Evolutionary conservation across 2,329 filamentous ascomycete species (phyloP).

Genomic region (Nothophaeocryptopus gaeumannii): DNA sequence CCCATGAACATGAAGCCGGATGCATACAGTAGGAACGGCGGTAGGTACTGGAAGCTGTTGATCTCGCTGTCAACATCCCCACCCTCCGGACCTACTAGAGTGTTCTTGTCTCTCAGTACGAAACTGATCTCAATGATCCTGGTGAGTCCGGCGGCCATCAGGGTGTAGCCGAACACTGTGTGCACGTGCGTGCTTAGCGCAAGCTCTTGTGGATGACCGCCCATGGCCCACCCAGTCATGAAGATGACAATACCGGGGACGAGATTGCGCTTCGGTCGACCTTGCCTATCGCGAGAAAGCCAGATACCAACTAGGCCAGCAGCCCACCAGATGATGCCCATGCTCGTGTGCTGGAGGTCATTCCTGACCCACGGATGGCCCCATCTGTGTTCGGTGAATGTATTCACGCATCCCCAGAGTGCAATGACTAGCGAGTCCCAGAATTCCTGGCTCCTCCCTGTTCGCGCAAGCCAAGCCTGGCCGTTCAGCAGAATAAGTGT

Average conservation of each 20-base stretch:
- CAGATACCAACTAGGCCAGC: constrained; percentile 88
- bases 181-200: constrained; percentile 86
- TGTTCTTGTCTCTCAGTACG: constrained; percentile 68
- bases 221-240: constrained; percentile 95
- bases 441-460: constrained; percentile 90
- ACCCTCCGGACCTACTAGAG: constrained; percentile 28
- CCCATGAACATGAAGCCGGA: constrained; percentile 97
- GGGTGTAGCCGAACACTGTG: constrained; percentile 84
- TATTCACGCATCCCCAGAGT: constrained; percentile 95
- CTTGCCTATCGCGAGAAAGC: constrained; percentile 80
- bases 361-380: constrained; percentile 84
- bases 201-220: constrained; percentile 79
- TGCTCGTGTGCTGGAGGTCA: constrained; percentile 96
- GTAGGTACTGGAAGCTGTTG: constrained; percentile 51
- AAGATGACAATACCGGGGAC: constrained; percentile 88
- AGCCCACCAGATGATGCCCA: constrained; percentile 99
- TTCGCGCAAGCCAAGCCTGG: constrained; percentile 78
- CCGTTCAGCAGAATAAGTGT: constrained; percentile 84
- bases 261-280: constrained; percentile 85
- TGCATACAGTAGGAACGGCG: constrained; percentile 68
- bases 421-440: constrained; percentile 90
- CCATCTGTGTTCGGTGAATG: constrained; percentile 97
- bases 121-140: constrained; percentile 91
- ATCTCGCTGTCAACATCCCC: constrained; percentile 36
- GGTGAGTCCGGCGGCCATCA: constrained; percentile 83